These are phyloP conservation scores for Fraxinus cuspidata DNA, from an alignment of 257 asterid species.

Conservation along the genomic window DNA sequence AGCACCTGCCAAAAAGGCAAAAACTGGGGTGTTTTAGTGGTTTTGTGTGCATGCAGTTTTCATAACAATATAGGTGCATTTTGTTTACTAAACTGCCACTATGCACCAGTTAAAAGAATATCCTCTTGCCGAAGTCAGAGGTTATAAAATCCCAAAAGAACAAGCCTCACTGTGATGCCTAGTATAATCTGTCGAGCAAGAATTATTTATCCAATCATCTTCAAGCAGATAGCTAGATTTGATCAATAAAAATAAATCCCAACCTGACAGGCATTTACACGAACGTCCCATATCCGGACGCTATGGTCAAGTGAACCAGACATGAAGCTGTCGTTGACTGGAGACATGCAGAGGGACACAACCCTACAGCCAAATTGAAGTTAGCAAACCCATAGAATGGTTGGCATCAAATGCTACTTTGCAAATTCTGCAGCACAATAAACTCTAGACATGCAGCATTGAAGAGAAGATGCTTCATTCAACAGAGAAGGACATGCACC, in stretches of 20 bases:
- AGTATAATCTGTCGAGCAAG: not conserved
- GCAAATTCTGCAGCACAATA: not conserved
- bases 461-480: not conserved
- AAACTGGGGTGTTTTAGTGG: not conserved
- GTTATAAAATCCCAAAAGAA: not conserved
- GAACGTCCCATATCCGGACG: conserved; percentile 94
- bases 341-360: conserved; percentile 96
- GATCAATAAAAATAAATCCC: conserved; percentile 28
- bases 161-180: conserved; percentile 7
- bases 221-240: conserved; percentile 11
- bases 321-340: conserved; percentile 90
- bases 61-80: conserved; percentile 1
- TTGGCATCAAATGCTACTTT: conserved; percentile 3
- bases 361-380: conserved; percentile 55
- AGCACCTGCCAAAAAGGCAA: conserved; percentile 7
- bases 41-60: not conserved
- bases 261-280: conserved; percentile 98
- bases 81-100: not conserved
- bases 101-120: conserved; percentile 4
- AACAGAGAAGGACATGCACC: not conserved
- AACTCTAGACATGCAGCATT: not conserved
- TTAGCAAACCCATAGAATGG: conserved; percentile 13
- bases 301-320: conserved; percentile 97
- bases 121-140: not conserved
- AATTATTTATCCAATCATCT: not conserved